Conservation (phyloP, 768 basidiomycete genomes). For the Pulveroboletus frians region DNA sequence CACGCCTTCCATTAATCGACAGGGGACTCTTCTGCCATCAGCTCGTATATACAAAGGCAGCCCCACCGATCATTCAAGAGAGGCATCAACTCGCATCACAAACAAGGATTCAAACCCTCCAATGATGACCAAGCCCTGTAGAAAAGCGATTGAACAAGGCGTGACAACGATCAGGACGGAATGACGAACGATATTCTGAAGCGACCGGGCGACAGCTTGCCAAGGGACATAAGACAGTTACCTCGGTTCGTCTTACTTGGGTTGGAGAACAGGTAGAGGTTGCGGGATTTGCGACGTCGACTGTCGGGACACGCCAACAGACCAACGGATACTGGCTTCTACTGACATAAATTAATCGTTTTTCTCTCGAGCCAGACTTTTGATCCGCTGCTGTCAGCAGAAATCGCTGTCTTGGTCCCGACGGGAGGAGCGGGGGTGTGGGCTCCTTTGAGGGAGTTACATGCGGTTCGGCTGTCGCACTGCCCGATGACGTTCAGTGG, state of each 20-base stretch:
- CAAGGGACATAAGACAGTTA: background rate
- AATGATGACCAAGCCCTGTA: constrained; percentile 89
- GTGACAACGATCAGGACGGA: background rate
- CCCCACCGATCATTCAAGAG: constrained; percentile 43
- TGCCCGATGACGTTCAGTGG: constrained; percentile 21
- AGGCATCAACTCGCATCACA: constrained; percentile 58
- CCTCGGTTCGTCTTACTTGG: constrained; percentile 45
- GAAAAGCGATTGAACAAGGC: background rate
- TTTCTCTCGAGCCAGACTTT: constrained; percentile 83
- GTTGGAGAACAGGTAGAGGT: constrained; percentile 77
- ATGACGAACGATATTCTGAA: constrained; percentile 66
- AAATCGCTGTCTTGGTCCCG: constrained; percentile 78
- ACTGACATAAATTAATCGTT: constrained; percentile 86
- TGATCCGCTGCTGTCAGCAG: constrained; percentile 93
- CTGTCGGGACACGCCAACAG: constrained; percentile 82
- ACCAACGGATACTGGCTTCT: constrained; percentile 93
- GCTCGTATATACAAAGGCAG: constrained; percentile 91
- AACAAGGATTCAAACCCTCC: constrained; percentile 96
- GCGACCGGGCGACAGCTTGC: constrained; percentile 72
- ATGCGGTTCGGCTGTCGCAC: constrained; percentile 19
- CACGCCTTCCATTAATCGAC: constrained; percentile 96
- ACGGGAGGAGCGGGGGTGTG: constrained; percentile 53
- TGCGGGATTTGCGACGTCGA: constrained; percentile 90
- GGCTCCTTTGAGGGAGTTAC: constrained; percentile 35
- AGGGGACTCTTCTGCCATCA: constrained; percentile 96